These are phyloP conservation scores for Rhizopus microsporus DNA, from an alignment of 371 early-diverging fungal species.

Conservation along the genomic window DNA sequence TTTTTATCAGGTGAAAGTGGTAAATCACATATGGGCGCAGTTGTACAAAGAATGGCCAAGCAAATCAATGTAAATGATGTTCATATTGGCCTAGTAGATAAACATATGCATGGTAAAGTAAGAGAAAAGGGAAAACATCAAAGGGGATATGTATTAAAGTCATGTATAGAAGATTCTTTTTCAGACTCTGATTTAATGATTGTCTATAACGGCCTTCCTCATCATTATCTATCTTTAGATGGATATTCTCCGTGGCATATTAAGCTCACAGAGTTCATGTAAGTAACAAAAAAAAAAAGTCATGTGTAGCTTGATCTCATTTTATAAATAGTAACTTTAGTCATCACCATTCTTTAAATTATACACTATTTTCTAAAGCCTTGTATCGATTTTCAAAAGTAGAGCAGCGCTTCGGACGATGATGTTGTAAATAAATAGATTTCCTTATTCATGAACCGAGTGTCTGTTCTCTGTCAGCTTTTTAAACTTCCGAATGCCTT, in stretches of 20 bases:
- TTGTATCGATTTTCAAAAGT: slow-evolving; percentile 52
- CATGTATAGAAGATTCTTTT: slow-evolving; percentile 20
- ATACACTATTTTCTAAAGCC: slow-evolving; percentile 46
- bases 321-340: slow-evolving; percentile 20
- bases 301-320: background rate
- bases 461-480: background rate
- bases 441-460: too few relatives aligned
- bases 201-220: slow-evolving; percentile 59
- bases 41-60: slow-evolving; percentile 25
- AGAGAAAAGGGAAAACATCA: background rate
- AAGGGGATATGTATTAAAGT: background rate
- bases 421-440: slow-evolving; percentile 4
- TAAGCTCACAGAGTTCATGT: slow-evolving; percentile 62
- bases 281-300: slow-evolving; percentile 19
- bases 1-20: slow-evolving; percentile 42
- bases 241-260: slow-evolving; percentile 71
- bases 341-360: slow-evolving; percentile 31
- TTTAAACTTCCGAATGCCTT: background rate
- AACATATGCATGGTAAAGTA: slow-evolving; percentile 38
- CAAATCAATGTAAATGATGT: slow-evolving; percentile 21
- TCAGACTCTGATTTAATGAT: slow-evolving; percentile 65
- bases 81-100: slow-evolving; percentile 33
- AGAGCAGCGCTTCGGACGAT: slow-evolving; percentile 55
- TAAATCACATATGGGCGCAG: slow-evolving; percentile 23
- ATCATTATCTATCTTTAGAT: slow-evolving; percentile 52